Conservation (phyloP, 805 yeast genomes). For the Wickerhamiella brachini region DNA sequence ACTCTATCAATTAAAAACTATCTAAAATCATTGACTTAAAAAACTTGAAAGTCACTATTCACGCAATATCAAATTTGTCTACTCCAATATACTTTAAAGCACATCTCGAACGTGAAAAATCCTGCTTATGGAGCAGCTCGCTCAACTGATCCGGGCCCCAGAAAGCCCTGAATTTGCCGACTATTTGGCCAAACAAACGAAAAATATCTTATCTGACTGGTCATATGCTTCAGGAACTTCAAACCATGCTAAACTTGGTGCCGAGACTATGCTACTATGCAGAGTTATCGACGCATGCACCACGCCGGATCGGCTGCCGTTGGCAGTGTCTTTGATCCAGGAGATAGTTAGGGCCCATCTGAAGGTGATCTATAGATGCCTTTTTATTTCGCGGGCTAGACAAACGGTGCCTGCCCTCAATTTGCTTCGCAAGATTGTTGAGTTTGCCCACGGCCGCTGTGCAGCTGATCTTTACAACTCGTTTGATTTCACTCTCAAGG, state of each 20-base stretch:
- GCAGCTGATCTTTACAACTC: slow-evolving; percentile 44
- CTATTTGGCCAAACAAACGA: slow-evolving; percentile 2
- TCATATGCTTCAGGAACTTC: slow-evolving; percentile 16
- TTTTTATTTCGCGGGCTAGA: slow-evolving; percentile 43
- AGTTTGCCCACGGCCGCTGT: slow-evolving; percentile 35
- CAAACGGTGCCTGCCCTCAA: slow-evolving; percentile 49
- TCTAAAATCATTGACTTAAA: too few species aligned
- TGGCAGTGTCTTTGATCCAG: slow-evolving; percentile 28
- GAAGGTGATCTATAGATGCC: slow-evolving; percentile 54
- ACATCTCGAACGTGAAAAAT: not conserved
- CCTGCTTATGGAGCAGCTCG: not conserved
- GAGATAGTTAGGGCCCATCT: slow-evolving; percentile 42
- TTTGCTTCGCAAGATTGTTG: slow-evolving; percentile 39
- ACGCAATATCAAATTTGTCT: too few species aligned
- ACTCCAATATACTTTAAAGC: too few species aligned
- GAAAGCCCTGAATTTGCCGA: not conserved
- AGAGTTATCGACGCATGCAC: slow-evolving; percentile 5
- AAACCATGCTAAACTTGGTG: slow-evolving; percentile 12
- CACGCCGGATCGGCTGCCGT: slow-evolving; percentile 1
- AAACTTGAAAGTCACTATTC: too few species aligned
- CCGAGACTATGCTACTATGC: slow-evolving; percentile 13
- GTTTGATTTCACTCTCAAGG: slow-evolving; percentile 54
- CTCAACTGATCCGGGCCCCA: not conserved
- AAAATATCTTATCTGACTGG: slow-evolving; percentile 16
- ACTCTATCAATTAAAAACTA: too few species aligned